Evolutionary conservation across 2,329 filamentous ascomycete species (phyloP).

Genomic region (Colletotrichum orchidophilum): DNA sequence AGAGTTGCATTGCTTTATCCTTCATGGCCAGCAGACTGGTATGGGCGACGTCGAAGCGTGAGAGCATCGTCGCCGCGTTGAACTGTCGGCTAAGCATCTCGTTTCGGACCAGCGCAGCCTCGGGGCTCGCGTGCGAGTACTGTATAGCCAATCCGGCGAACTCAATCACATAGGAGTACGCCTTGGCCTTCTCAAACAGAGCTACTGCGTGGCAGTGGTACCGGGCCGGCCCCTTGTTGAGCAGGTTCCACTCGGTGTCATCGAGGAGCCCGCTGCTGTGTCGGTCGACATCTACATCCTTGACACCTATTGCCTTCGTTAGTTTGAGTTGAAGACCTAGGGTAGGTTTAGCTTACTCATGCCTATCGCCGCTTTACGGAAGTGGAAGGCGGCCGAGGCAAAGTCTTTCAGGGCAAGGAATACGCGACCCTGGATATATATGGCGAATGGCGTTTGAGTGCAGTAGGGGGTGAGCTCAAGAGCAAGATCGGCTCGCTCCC

Average conservation of each 20-base stretch:
- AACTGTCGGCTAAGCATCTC: conserved; percentile 88
- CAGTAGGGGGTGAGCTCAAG: conserved; percentile 66
- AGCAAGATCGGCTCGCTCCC: conserved; percentile 68
- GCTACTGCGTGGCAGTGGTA: conserved; percentile 90
- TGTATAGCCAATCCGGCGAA: conserved; percentile 82
- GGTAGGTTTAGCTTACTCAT: conserved; percentile 70
- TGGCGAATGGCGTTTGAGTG: conserved; percentile 69
- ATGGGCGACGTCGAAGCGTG: conserved; percentile 85
- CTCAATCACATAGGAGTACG: conserved; percentile 83
- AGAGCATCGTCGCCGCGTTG: conserved; percentile 80
- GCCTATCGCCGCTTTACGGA: conserved; percentile 84
- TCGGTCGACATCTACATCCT: conserved; percentile 56
- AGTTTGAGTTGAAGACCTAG: conserved; percentile 35
- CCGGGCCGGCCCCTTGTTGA: conserved; percentile 78
- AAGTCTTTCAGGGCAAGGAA: conserved; percentile 79
- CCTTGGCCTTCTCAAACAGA: conserved; percentile 81
- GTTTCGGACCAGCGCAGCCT: conserved; percentile 58
- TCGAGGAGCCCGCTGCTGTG: conserved; percentile 76
- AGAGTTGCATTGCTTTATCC: conserved; percentile 75
- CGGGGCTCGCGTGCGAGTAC: conserved; percentile 55
- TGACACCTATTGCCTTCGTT: conserved; percentile 50
- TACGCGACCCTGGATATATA: conserved; percentile 86
- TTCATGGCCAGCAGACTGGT: conserved; percentile 78
- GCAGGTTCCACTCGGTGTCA: conserved; percentile 75
- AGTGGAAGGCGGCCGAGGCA: conserved; percentile 76